phyloP scores from a whole-genome alignment of 495 filamentous ascomycete genomes.

The Aspergillus steynii region DNA sequence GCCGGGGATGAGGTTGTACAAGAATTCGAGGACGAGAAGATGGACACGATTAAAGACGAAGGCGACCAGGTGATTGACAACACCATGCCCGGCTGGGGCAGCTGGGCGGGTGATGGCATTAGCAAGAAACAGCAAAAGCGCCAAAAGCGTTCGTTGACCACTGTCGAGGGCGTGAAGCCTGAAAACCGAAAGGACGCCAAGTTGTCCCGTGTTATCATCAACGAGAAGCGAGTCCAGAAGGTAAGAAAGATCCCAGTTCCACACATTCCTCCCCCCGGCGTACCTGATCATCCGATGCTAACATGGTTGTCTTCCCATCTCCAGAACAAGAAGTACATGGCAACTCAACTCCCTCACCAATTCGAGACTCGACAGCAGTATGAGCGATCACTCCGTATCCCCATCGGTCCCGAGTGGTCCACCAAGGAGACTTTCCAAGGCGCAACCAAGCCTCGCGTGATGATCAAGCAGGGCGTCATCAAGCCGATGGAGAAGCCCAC shows the following conservation, averaged over 20 bases:
- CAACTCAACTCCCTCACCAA: slow-evolving; percentile 76
- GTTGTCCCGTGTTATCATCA: slow-evolving; percentile 84
- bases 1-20: slow-evolving; percentile 85
- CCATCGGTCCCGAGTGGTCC: slow-evolving; percentile 90
- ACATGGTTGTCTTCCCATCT: slow-evolving; percentile 18
- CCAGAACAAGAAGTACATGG: slow-evolving; percentile 85
- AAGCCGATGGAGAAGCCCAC: slow-evolving; percentile 81
- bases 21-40: slow-evolving; percentile 82
- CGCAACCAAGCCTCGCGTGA: slow-evolving; percentile 83
- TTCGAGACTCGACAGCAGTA: slow-evolving; percentile 89
- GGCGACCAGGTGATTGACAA: slow-evolving; percentile 83
- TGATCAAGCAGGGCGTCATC: slow-evolving; percentile 92
- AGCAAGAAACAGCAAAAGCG: slow-evolving; percentile 61
- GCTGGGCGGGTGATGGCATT: slow-evolving; percentile 82
- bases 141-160: slow-evolving; percentile 65
- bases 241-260: slow-evolving; percentile 42
- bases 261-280: not conserved
- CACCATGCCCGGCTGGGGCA: slow-evolving; percentile 90
- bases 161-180: slow-evolving; percentile 71
- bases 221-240: slow-evolving; percentile 89
- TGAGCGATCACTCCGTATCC: slow-evolving; percentile 81
- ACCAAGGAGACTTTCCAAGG: slow-evolving; percentile 93
- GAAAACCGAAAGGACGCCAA: slow-evolving; percentile 79
- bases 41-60: slow-evolving; percentile 69
- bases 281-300: slow-evolving; percentile 22